Percentiles rank a stretch among this genome's conserved stretches.
These are phyloP conservation scores for Hanseniaspora valbyensis DNA, from an alignment of 805 yeast genomes.

Conservation along the genomic window DNA sequence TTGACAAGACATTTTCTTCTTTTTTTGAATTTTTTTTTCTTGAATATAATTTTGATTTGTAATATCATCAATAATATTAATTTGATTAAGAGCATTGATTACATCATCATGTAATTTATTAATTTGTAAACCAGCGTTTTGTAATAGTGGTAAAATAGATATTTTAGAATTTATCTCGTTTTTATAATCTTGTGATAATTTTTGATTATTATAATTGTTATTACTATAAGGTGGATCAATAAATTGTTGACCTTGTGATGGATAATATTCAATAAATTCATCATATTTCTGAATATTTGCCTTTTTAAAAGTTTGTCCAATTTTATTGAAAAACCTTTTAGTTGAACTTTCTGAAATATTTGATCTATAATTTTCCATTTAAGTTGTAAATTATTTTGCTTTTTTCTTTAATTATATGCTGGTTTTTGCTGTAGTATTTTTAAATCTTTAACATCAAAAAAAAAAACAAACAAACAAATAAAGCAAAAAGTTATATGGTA, in stretches of 20 bases:
- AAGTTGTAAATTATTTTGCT: not conserved
- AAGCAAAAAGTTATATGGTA: too few species aligned
- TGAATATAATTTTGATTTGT: not conserved
- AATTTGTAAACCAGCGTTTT: slow-evolving; percentile 8
- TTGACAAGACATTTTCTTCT: too few species aligned
- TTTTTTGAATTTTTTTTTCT: not conserved
- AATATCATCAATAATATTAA: slow-evolving; percentile 4
- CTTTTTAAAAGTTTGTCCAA: slow-evolving; percentile 2
- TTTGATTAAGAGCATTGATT: slow-evolving; percentile 4
- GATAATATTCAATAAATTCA: not conserved
- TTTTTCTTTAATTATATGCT: not conserved
- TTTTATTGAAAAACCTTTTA: slow-evolving; percentile 1
- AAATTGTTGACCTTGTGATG: not conserved
- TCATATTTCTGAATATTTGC: not conserved
- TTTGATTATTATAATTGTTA: too few species aligned
- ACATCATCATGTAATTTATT: slow-evolving; percentile 1
- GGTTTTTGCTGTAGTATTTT: not conserved
- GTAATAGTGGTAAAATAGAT: slow-evolving; percentile 7
- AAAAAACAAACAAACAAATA: too few species aligned
- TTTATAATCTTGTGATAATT: not conserved
- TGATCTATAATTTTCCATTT: not conserved
- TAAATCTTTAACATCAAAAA: too few species aligned
- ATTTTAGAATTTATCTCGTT: not conserved
- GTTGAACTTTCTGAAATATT: slow-evolving; percentile 6
- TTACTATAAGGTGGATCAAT: too few species aligned